Base-by-base conservation (phyloP, 441 rosid genomes). In the Adansonia gregorii region DNA sequence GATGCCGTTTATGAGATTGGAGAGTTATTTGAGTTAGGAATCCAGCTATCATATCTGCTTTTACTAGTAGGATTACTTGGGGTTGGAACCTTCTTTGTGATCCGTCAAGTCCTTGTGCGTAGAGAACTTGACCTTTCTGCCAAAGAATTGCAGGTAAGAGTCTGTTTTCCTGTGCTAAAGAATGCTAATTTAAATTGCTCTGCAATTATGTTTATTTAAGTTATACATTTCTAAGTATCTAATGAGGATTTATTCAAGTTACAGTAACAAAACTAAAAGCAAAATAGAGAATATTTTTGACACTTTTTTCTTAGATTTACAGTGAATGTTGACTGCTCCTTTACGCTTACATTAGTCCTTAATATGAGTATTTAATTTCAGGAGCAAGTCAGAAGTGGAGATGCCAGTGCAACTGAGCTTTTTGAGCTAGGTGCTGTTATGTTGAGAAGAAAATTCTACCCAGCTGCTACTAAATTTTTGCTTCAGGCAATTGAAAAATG, bases 351-450 rank as follows among this genome's bases (percentile, higher is more conserved):
- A 56, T 56, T 56, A 11, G 51, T 7, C 46, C 60, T 15, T 43
- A 24, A 24, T 17, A 22, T 79, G 73, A 66, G 65, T 68, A 54
- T 75, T 71, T 52, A 27, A 77, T 65, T 67, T 35, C 87, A 95
- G 99, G 98, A 95, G 73, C 98, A 95, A 90, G 98, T 94, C 78
- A 90, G 99, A 86, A 95, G 99, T 24, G 99, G 99, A 5, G 99
- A 94, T 84, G 99, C 99, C 67, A 86, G 88, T 85, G 98, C 98
- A 73, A 95, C 98, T 39, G 99, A 87, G 86, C 86, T 89, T 41
- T 95, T 95, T 78, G 97, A 95, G 85, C 97, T 95, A 5, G 98
- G 99, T 73, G 98, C 99, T 0, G 98, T 94, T 76, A 95, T 95
- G 99, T 85, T 94, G 64, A 85, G 98, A 86, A 85, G 99, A 80